Evolutionary conservation across 495 filamentous ascomycete species (phyloP), one percentile per base, ranked within the genome.

Genomic region (Physcia stellaris): DNA sequence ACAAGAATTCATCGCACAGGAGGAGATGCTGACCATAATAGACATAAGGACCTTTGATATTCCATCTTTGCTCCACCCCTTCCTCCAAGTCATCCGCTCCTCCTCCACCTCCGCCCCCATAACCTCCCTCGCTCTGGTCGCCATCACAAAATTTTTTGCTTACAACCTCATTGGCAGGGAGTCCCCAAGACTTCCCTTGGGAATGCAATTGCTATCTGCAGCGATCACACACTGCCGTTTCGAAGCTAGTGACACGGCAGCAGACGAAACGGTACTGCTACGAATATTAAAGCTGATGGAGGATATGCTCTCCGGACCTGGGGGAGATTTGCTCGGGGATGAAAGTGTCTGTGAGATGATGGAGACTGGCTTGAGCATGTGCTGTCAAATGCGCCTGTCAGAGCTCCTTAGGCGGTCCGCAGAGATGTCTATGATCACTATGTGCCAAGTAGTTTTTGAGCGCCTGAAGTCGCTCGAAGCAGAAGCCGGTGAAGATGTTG

Each of bases 341-440:
- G 87, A 94, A 61, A 95, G 87, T 53, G 83, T 99, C 9, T 99
- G 90, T 52, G 83, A 94, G 53, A 96, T 99, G 90, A 96, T 99
- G 90, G 90, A 94, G 58, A 87, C 84, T 4, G 92, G 87, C 3
- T 57, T 99, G 44, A 94, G 86, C 55, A 96, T 99, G 73, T 99
- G 90, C 61, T 95, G 87, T 40, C 86, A 95, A 59, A 74, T 78
- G 39, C 75, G 87, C 35, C 71, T 99, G 35, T 94, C 90, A 13
- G 90, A 95, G 50, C 75, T 96, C 7, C 66, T 99, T 13, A 71
- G 87, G 38, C 71, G 86, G 43, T 88, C 86, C 17, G 92, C 92
- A 1, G 90, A 99, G 56, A 90, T 94, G 57, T 80, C 85, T 39
- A 96, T 96, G 92, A 80, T 94, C 38, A 81, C 81, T 43, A 99